Percentiles rank a stretch among this genome's conserved stretches.
Evolutionary conservation across 495 filamentous ascomycete species (phyloP).

Genomic region (Usnea hakonensis): DNA sequence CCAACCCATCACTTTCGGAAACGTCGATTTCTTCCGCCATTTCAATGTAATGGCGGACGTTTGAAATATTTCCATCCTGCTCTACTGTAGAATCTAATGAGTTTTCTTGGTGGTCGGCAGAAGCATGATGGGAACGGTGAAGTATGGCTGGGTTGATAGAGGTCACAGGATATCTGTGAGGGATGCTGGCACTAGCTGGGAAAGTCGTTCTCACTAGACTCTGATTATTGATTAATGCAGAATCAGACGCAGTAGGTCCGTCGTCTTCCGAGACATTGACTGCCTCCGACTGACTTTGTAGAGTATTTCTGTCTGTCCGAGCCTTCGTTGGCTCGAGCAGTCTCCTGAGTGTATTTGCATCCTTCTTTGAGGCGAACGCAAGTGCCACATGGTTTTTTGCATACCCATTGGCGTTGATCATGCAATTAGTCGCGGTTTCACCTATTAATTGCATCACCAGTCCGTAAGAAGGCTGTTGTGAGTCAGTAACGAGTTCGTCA

Average conservation of each 20-base stretch:
- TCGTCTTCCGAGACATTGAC: neutral
- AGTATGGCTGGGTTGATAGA: neutral
- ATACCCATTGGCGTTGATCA: conserved; percentile 1
- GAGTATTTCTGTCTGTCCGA: no score
- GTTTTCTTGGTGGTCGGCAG: neutral
- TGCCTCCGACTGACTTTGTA: neutral
- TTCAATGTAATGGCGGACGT: neutral
- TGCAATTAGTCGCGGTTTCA: neutral
- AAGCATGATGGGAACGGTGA: neutral
- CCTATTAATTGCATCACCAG: neutral
- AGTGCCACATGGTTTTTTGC: neutral
- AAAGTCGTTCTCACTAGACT: neutral
- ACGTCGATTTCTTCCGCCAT: neutral
- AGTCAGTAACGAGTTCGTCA: neutral
- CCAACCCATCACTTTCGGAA: neutral
- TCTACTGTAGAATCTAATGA: neutral
- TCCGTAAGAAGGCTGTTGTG: neutral
- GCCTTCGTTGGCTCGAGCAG: neutral
- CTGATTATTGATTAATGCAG: neutral
- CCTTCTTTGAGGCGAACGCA: neutral
- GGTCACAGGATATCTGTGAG: neutral
- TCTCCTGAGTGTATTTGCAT: neutral
- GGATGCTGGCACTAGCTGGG: neutral
- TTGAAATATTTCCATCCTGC: neutral
- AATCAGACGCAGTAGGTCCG: neutral